Evolutionary conservation across 2,329 filamentous ascomycete species (phyloP).

Genomic region (Aureobasidium namibiae): DNA sequence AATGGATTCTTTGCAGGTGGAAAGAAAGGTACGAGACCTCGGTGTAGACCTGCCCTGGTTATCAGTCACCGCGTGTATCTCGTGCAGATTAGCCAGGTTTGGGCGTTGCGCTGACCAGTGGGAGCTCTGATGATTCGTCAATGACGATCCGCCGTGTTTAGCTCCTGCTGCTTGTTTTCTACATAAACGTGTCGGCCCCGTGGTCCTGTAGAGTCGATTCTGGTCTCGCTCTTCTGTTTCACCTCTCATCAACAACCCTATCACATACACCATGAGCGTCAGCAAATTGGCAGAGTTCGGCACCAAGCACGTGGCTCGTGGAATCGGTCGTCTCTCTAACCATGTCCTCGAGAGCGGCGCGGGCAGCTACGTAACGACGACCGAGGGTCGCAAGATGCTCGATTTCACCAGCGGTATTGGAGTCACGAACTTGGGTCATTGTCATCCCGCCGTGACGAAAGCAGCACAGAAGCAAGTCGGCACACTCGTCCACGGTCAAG

Average conservation of each 20-base stretch:
- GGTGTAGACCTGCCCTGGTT: conserved; percentile 1
- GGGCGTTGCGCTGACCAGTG: conserved; percentile 2
- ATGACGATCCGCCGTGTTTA: conserved; percentile 1
- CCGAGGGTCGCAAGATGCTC: conserved; percentile 22
- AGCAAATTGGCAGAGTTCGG: conserved; percentile 16
- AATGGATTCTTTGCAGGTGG: not conserved
- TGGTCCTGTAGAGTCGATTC: not conserved
- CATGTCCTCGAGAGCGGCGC: conserved; percentile 26
- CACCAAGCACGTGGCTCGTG: conserved; percentile 15
- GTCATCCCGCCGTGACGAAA: conserved; percentile 29
- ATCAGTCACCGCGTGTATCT: not conserved
- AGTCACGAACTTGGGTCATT: conserved; percentile 30
- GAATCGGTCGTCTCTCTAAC: conserved; percentile 16
- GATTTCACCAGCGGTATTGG: conserved; percentile 30
- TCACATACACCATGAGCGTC: conserved; percentile 13
- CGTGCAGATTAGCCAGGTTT: conserved; percentile 7
- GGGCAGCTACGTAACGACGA: conserved; percentile 27
- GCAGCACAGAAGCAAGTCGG: conserved; percentile 29
- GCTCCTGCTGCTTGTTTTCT: conserved; percentile 1
- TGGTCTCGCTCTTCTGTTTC: not conserved
- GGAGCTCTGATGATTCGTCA: conserved; percentile 8
- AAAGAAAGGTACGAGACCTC: not conserved
- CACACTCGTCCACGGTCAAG: conserved; percentile 32
- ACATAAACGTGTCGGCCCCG: conserved; percentile 11
- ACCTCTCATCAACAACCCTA: not conserved